These are phyloP conservation scores for Ascochyta viciae-villosae DNA, from an alignment of 2,329 filamentous ascomycete species.

Conservation along the genomic window DNA sequence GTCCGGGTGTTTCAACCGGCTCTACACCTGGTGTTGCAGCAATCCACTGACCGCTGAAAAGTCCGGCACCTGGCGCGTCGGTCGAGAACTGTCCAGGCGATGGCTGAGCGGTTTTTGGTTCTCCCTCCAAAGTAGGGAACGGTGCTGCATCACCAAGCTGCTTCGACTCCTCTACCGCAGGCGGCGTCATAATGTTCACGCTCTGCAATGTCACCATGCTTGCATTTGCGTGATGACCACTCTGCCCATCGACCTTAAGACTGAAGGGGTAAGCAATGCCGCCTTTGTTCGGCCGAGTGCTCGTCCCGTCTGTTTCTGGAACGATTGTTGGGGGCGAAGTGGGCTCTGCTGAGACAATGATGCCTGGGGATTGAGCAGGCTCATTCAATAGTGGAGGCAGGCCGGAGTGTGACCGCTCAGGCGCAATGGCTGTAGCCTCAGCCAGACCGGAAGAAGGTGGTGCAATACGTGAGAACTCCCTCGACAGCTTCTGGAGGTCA, in stretches of 20 bases:
- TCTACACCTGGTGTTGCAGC: neutral
- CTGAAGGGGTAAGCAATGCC: conserved; percentile 78
- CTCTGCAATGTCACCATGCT: conserved; percentile 72
- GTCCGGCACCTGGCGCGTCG: conserved; percentile 45
- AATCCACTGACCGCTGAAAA: conserved; percentile 27
- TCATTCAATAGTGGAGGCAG: conserved; percentile 27
- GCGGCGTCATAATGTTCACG: conserved; percentile 33
- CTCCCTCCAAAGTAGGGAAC: conserved; percentile 6
- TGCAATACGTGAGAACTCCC: conserved; percentile 21
- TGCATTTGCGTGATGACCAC: conserved; percentile 62
- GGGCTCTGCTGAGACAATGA: conserved; percentile 35
- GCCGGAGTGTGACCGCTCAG: conserved; percentile 36
- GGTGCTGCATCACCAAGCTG: conserved; percentile 13
- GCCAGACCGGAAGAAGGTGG: conserved; percentile 32
- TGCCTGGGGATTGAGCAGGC: conserved; percentile 19
- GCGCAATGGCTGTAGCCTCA: conserved; percentile 38
- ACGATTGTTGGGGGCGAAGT: conserved; percentile 48
- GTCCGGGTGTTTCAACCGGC: conserved; percentile 12
- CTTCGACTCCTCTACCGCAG: conserved; percentile 25
- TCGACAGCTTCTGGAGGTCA: conserved; percentile 21
- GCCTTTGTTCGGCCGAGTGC: conserved; percentile 70
- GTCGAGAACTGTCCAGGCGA: conserved; percentile 59
- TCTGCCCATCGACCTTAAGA: conserved; percentile 58
- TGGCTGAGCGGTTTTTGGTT: conserved; percentile 17
- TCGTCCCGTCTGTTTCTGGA: conserved; percentile 58